A percentile compares a stretch with the other conserved stretches of the same genome.
Evolutionary conservation across 1,284 basidiomycete genomes (phyloP).

Genomic region (Fomitopsis betulina): DNA sequence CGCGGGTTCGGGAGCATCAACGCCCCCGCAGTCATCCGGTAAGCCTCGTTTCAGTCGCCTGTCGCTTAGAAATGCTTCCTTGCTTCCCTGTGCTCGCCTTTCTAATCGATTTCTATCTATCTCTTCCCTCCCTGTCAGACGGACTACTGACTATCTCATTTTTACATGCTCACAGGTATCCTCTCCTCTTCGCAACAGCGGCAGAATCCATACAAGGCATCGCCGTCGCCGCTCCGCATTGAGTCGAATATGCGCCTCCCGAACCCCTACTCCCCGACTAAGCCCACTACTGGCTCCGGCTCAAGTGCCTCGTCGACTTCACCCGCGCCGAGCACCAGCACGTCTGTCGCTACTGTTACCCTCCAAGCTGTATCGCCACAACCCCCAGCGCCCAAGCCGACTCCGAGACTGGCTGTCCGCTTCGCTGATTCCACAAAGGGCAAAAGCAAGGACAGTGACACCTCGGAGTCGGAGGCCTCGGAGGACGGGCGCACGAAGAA

Average conservation of each 20-base stretch:
- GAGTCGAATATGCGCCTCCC: constrained; percentile 27
- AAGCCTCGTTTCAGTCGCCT: constrained; percentile 2
- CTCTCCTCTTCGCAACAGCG: neutral
- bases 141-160: constrained; percentile 1
- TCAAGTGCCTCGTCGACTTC: constrained; percentile 9
- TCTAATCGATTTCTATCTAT: neutral
- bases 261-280: constrained; percentile 11
- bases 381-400: constrained; percentile 9
- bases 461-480: constrained; percentile 3
- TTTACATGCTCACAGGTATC: neutral
- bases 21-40: constrained; percentile 2
- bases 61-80: neutral
- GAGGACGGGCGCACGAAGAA: constrained; percentile 27
- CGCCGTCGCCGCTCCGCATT: constrained; percentile 52
- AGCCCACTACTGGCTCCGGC: constrained; percentile 3
- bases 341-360: constrained; percentile 10
- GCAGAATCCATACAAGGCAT: constrained; percentile 32
- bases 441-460: neutral
- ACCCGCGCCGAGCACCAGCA: neutral
- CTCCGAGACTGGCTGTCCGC: constrained; percentile 56
- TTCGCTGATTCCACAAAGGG: constrained; percentile 59
- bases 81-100: neutral
- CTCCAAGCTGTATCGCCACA: constrained; percentile 10
- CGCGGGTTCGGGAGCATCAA: neutral
- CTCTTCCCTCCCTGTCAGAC: neutral